Evolutionary conservation across 23 red algal species (phyloP), one percentile per base, ranked within the genome.

Genomic region (Gracilariopsis chorda): DNA sequence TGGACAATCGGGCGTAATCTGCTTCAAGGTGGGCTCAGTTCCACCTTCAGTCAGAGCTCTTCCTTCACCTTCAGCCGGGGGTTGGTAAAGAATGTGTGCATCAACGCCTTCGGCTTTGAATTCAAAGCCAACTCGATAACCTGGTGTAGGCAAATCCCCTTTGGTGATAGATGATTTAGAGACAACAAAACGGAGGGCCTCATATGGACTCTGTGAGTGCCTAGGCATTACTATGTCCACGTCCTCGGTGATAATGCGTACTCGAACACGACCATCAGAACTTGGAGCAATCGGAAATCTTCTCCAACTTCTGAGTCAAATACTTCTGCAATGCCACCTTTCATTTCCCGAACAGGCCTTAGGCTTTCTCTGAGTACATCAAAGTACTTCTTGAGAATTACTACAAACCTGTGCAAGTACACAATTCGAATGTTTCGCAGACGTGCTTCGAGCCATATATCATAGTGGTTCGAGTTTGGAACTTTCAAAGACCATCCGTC

Each of bases 311-410:
- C 88, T 23, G 58, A 70, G 46, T 94, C 69, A 85, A 94, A 94
- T 17, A 94, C 57, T 69, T 94, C 91, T 11, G 42, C 80, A 7
- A 94, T 68, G 34, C 91, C 91, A 49, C 91, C 91, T 28, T 94
- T 70, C 80, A 94, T 86, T 57, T 84, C 71, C 25, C 86, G 82
- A 29, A 94, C 91, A 70, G 91, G 91, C 53, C 77, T 85, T 39
- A 94, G 69, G 28, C 80, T 85, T 7, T 86, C 81, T 79, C 91
- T 48, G 1, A 94, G 65, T 25, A 64, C 91, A 86, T 79, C 80
- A 21, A 94, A 86, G 45, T 94, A 94, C 82, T 85, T 84, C 29
- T 94, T 94, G 25, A 94, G 58, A 49, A 94, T 84, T 21, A 94
- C 55, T 27, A 94, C 77, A 51, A 94, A 94, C 35, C 91, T 65